Percentiles rank a stretch among this genome's conserved stretches.
phyloP scores from a whole-genome alignment of 192 early-diverging fungal genomes.

The Gryganskiella cystojenkinii region DNA sequence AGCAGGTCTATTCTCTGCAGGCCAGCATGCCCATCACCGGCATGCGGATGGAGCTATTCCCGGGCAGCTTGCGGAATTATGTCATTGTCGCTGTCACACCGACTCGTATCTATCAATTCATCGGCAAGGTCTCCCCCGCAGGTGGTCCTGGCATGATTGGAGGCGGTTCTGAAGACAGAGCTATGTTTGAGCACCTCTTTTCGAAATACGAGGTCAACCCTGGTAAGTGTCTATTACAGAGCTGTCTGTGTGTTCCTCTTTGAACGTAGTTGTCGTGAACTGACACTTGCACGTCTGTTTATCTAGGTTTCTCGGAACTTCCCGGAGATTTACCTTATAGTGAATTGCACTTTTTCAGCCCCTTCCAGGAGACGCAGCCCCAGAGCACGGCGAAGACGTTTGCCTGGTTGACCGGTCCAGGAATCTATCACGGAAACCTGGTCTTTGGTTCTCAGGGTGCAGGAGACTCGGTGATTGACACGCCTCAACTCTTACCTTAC shows the following conservation, averaged over 20 bases:
- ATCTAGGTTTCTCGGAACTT: conserved; percentile 65
- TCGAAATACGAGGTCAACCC: conserved; percentile 72
- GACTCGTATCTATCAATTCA: conserved; percentile 91
- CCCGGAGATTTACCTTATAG: conserved; percentile 66
- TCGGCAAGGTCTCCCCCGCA: conserved; percentile 70
- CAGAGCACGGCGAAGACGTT: conserved; percentile 80
- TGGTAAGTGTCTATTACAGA: conserved; percentile 50
- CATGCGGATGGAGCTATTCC: conserved; percentile 86
- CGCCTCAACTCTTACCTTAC: conserved; percentile 87
- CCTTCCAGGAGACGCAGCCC: conserved; percentile 72
- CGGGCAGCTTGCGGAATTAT: conserved; percentile 76
- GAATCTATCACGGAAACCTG: conserved; percentile 88
- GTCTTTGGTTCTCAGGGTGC: conserved; percentile 77
- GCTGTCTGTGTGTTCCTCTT: not conserved
- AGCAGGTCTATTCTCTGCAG: conserved; percentile 78
- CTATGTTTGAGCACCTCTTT: conserved; percentile 86
- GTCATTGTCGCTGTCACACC: conserved; percentile 85
- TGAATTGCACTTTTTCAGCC: conserved; percentile 76
- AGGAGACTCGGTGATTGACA: conserved; percentile 85
- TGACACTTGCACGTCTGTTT: too few species aligned
- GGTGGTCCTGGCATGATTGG: conserved; percentile 48
- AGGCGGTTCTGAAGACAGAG: conserved; percentile 58
- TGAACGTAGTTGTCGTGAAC: too few species aligned
- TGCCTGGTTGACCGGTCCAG: conserved; percentile 92
- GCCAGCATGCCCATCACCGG: conserved; percentile 82